Evolutionary conservation across 345 rosid species (phyloP).

Genomic region (Murraya paniculata): DNA sequence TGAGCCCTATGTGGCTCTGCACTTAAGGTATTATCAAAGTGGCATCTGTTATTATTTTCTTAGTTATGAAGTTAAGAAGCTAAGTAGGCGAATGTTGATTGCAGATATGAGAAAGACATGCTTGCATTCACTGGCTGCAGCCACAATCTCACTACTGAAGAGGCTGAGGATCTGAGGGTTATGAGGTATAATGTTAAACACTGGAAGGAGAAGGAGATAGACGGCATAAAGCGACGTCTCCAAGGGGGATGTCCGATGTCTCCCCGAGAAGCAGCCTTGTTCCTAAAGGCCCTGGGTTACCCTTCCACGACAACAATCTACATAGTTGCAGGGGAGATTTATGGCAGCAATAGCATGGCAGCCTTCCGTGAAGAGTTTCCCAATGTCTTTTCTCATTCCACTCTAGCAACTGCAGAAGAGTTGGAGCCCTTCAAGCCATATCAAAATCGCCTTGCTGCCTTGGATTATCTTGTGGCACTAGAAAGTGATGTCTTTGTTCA

Average conservation of each 20-base stretch:
- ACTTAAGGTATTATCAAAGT: conserved; percentile 54
- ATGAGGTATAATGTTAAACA: conserved; percentile 85
- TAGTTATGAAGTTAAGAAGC: not conserved
- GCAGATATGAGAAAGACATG: conserved; percentile 99
- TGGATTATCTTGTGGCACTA: conserved; percentile 86
- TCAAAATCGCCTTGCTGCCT: conserved; percentile 91
- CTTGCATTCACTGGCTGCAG: conserved; percentile 97
- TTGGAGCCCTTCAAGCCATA: conserved; percentile 63
- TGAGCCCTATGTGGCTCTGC: conserved; percentile 82
- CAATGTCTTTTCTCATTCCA: conserved; percentile 73
- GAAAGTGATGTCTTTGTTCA: conserved; percentile 92
- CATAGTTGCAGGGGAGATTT: conserved; percentile 91
- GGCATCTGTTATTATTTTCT: not conserved
- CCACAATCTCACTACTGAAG: conserved; percentile 75
- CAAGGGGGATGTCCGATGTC: conserved; percentile 99
- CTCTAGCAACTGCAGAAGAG: conserved; percentile 80
- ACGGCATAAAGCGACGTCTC: conserved; percentile 56
- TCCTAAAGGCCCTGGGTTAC: conserved; percentile 95
- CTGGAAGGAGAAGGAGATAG: conserved; percentile 99
- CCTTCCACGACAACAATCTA: conserved; percentile 80
- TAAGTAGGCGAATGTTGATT: conserved; percentile 7
- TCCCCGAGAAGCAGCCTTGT: conserved; percentile 92
- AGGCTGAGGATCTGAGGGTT: conserved; percentile 66
- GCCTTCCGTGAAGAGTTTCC: conserved; percentile 77
- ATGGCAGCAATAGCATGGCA: conserved; percentile 76